phyloP scores from a whole-genome alignment of 352 stramenopile species.

The Globisporangium polare region DNA sequence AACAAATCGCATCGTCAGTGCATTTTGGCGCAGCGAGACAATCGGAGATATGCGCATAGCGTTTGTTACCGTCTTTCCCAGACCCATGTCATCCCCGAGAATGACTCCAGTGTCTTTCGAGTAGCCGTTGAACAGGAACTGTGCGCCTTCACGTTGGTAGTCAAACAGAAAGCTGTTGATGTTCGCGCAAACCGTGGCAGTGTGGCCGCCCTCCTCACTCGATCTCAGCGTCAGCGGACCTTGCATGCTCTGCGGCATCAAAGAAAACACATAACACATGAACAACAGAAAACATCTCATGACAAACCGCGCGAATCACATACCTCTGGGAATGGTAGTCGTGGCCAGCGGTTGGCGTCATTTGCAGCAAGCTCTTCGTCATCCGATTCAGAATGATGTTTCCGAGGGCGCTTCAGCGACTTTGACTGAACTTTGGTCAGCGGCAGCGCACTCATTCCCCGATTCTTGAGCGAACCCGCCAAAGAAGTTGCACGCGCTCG shows the following conservation, averaged over 20 bases:
- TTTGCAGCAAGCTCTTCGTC: conserved; percentile 20
- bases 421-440: background rate
- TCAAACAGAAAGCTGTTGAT: conserved; percentile 74
- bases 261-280: background rate
- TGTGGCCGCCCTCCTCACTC: conserved; percentile 6
- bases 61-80: conserved; percentile 93
- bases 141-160: conserved; percentile 66
- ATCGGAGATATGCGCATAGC: no score
- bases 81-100: conserved; percentile 98
- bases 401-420: conserved; percentile 5
- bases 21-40: no score
- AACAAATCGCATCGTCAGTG: no score
- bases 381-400: conserved; percentile 7
- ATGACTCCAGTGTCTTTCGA: conserved; percentile 72
- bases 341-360: conserved; percentile 43
- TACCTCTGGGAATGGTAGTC: conserved; percentile 41
- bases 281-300: background rate
- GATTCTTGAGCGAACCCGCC: background rate
- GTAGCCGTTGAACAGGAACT: conserved; percentile 67
- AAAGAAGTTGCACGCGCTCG: background rate
- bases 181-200: conserved; percentile 45
- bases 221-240: conserved; percentile 40
- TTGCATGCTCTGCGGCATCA: conserved; percentile 19
- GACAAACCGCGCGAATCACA: conserved; percentile 3
- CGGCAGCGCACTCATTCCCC: conserved; percentile 4